Base-by-base conservation (phyloP, 1,139 yeast genomes). In the Meyerozyma athensensis region DNA sequence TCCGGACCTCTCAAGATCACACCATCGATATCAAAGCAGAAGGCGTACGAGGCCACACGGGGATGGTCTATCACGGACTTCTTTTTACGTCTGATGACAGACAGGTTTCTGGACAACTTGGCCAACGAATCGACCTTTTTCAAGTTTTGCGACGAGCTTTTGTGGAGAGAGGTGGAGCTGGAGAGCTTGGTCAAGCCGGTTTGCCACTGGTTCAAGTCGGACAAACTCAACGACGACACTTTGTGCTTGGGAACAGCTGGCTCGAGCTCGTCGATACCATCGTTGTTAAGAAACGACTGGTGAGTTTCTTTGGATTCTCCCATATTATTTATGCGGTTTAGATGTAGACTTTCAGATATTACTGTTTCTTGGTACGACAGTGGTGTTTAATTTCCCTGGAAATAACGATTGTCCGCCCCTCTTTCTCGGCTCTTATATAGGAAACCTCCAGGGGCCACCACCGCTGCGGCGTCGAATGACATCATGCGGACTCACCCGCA, bases 21-120 rank as follows among this genome's bases (percentile, higher is more conserved):
- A 34, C 95, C 95, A 54, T 85, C 95, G 39, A 85, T 86, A 63
- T 85, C 95, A 54, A 85, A 86, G 36, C 94, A 89, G 64, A 85
- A 85, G 1, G 95, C 94, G 55, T 84, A 85, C 9, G 86, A 79
- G 4, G 92, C 92, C 36, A 84, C 80, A 56, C 89, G 68, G 31
- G 64, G 74, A 54, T 82, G 89, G 54, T 81, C 85, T 48, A 81
- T 70, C 14, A 77, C 72, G 3, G 60, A 45, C 51, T 68, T 76
- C 62, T 71, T 75, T 52, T 69, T 69, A 39, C 79, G 62, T 39
- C 65, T 65, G 39, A 75, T 71, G 33, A 73, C 60, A 28, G 79
- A 73, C 6, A 80, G 68, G 46, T 73, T 64, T 51, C 81, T 62
- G 7, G 79, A 72, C 47, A 70, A 61, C 47, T 70, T 68, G 41